Evolutionary conservation across 768 basidiomycete species (phyloP), one percentile per base, ranked within the genome.

Genomic region (Exidia glandulosa): DNA sequence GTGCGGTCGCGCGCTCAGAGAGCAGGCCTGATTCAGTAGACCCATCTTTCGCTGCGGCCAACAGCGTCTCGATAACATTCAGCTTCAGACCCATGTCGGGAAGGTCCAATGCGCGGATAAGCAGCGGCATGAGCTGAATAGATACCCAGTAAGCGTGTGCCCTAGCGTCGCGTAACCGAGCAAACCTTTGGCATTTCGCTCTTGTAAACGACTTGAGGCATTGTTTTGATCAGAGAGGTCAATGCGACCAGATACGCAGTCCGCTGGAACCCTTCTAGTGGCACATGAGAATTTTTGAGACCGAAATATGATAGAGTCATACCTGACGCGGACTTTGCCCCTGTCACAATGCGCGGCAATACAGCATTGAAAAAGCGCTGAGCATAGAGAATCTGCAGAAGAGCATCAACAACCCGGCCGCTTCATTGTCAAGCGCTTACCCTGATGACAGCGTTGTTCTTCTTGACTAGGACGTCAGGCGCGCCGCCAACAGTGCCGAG

Each of bases 51-150:
- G 89, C 83, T 5, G 90, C 83, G 1, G 84, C 79, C 9, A 83
- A 78, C 36, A 98, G 77, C 9, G 86, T 87, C 58, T 88, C 83
- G 59, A 97, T 88, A 56, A 94, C 86, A 72, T 87, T 85, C 16
- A 81, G 78, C 27, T 91, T 85, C 61, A 94, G 83, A 30, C 81
- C 78, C 9, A 81, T 71, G 68, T 92, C 86, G 3, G 85, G 82
- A 3, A 96, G 74, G 45, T 89, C 84, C 19, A 98, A 80, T 3
- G 91, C 88, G 19, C 88, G 88, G 47, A 99, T 74, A 3, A 99
- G 77, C 14, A 97, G 78, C 1, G 96, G 94, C 64, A 97, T 81
- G 13, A 98, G 80, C 94, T 98, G 65, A 19, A 36, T 14, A 25
- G 30, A 52, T 37, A 48, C 29, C 41, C 34, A 19, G 41, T 32